Evolutionary conservation across 805 yeast genomes (phyloP).

Genomic region (Tetrapisispora pingtungensis): DNA sequence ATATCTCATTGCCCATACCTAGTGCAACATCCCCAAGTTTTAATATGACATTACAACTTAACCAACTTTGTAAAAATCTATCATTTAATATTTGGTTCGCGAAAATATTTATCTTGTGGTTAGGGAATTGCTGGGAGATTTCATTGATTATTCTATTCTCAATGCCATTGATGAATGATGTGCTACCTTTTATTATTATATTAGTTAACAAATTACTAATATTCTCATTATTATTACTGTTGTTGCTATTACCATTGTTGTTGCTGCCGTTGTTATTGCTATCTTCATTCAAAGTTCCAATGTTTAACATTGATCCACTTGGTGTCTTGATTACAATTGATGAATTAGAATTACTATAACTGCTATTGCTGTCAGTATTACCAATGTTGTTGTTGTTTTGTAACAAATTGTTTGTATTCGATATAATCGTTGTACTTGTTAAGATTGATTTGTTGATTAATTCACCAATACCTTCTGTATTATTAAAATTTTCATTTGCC

Average conservation of each 20-base stretch:
- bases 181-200: constrained; percentile 74
- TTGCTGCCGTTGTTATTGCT: not conserved
- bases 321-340: not conserved
- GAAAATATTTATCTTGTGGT: constrained; percentile 75
- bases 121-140: constrained; percentile 61
- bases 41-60: constrained; percentile 48
- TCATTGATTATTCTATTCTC: constrained; percentile 69
- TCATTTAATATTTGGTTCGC: constrained; percentile 69
- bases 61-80: constrained; percentile 71
- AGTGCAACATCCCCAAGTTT: constrained; percentile 6
- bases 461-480: constrained; percentile 22
- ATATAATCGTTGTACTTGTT: constrained; percentile 16
- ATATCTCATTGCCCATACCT: constrained; percentile 11
- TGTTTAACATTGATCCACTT: not conserved
- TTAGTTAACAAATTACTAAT: constrained; percentile 34
- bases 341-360: not conserved
- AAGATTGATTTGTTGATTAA: constrained; percentile 20
- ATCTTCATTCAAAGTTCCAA: not conserved
- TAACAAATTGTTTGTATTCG: not conserved
- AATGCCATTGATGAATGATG: constrained; percentile 69
- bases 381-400: not conserved
- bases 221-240: constrained; percentile 18
- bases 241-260: constrained; percentile 10
- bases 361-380: not conserved
- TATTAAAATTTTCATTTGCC: constrained; percentile 11